Percentiles rank a stretch among this genome's conserved stretches.
Evolutionary conservation across 768 basidiomycete genomes (phyloP).

Genomic region (Mycena sanguinolenta): DNA sequence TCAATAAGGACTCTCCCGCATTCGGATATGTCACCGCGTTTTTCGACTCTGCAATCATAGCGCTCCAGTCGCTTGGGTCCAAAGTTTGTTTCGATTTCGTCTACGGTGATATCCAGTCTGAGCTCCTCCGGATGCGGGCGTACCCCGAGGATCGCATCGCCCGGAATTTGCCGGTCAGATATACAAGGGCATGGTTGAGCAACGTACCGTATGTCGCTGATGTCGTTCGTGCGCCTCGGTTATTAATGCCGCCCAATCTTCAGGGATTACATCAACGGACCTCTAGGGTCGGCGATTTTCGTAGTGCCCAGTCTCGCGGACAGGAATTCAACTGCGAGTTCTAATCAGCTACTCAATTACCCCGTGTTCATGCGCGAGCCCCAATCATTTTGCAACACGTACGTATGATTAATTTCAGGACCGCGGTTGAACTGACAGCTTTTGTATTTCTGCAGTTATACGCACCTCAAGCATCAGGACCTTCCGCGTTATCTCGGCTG

Average conservation of each 20-base stretch:
- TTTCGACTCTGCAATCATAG: background rate
- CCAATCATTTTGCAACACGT: background rate
- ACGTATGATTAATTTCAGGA: background rate
- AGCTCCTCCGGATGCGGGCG: background rate
- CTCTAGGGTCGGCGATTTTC: background rate
- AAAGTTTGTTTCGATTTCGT: constrained; percentile 1
- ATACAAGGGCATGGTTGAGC: constrained; percentile 4
- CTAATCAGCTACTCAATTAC: constrained; percentile 14
- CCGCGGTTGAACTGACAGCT: background rate
- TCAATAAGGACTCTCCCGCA: background rate
- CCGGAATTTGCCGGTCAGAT: background rate
- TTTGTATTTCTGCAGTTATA: background rate
- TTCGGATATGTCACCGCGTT: constrained; percentile 1
- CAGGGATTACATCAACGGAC: constrained; percentile 11
- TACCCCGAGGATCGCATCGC: background rate
- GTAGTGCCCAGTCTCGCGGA: constrained; percentile 6
- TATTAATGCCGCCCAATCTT: background rate
- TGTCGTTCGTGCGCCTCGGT: background rate
- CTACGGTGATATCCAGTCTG: background rate
- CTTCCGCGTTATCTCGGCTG: constrained; percentile 8
- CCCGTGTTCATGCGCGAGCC: background rate
- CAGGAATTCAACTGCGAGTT: background rate
- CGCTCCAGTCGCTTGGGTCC: background rate
- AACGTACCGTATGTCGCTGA: constrained; percentile 6
- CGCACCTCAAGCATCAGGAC: background rate